Evolutionary conservation across 495 filamentous ascomycete genomes (phyloP).

Genomic region (Corynascus novoguineensis): DNA sequence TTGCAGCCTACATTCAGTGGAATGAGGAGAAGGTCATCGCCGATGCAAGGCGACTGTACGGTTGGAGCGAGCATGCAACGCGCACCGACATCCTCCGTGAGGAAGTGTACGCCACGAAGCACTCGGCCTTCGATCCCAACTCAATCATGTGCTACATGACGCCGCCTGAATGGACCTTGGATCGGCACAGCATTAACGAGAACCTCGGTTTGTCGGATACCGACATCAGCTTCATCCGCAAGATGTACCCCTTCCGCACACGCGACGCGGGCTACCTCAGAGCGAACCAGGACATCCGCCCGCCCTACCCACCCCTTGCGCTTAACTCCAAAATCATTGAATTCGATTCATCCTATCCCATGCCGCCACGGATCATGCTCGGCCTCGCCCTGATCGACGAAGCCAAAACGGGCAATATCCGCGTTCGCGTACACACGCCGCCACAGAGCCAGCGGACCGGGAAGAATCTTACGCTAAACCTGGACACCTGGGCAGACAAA

Average conservation of each 20-base stretch:
- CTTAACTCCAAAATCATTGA: no score
- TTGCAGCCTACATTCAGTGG: not conserved
- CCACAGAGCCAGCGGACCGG: no score
- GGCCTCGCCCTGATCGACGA: no score
- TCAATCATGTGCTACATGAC: not conserved
- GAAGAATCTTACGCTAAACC: no score
- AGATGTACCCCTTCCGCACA: not conserved
- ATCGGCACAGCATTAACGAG: not conserved
- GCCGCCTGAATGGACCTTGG: not conserved
- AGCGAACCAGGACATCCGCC: no score
- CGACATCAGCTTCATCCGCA: not conserved
- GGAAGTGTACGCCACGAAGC: not conserved
- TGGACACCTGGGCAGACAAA: no score
- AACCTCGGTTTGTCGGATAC: not conserved
- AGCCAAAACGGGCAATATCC: no score
- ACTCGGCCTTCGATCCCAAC: not conserved
- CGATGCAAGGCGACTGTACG: not conserved
- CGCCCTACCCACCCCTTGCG: no score
- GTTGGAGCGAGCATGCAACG: not conserved
- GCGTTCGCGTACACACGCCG: no score
- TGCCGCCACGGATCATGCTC: no score
- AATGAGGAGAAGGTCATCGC: not conserved
- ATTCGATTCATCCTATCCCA: no score
- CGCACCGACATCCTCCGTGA: not conserved
- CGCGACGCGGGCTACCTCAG: no score